Percentiles rank a stretch among this genome's conserved stretches.
These are phyloP conservation scores for Candida quercuum DNA, from an alignment of 805 yeast species.

Conservation along the genomic window DNA sequence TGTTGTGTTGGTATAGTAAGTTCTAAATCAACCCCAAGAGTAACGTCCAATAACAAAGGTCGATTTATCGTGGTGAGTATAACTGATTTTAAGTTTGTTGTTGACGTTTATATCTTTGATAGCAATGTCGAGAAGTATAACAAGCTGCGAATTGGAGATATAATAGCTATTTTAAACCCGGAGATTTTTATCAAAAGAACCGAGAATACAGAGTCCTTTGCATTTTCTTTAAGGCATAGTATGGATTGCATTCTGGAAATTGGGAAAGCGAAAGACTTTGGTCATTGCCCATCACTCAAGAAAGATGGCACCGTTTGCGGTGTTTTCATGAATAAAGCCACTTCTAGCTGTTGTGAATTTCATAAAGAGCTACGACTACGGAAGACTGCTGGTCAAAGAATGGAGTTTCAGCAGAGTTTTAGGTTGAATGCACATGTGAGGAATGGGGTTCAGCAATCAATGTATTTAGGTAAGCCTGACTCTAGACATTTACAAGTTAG, in stretches of 20 bases:
- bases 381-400: constrained; percentile 52
- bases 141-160: constrained; percentile 69
- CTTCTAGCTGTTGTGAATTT: constrained; percentile 57
- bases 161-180: constrained; percentile 76
- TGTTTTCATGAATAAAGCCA: constrained; percentile 51
- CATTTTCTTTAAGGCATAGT: constrained; percentile 39
- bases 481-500: constrained; percentile 24
- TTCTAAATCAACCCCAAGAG: constrained; percentile 47
- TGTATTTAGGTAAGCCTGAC: constrained; percentile 32
- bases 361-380: constrained; percentile 59
- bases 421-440: constrained; percentile 51
- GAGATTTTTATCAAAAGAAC: constrained; percentile 35
- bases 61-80: constrained; percentile 59
- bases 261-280: constrained; percentile 66
- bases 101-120: constrained; percentile 62
- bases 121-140: constrained; percentile 64
- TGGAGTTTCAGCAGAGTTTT: constrained; percentile 67
- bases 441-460: constrained; percentile 36
- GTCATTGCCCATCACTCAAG: constrained; percentile 48
- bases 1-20: constrained; percentile 69
- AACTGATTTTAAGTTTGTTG: constrained; percentile 59
- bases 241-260: constrained; percentile 59
- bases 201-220: constrained; percentile 1
- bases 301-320: constrained; percentile 50
- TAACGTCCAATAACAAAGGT: constrained; percentile 35